Evolutionary conservation across 805 yeast genomes (phyloP).

Genomic region (Pichia scutulata): DNA sequence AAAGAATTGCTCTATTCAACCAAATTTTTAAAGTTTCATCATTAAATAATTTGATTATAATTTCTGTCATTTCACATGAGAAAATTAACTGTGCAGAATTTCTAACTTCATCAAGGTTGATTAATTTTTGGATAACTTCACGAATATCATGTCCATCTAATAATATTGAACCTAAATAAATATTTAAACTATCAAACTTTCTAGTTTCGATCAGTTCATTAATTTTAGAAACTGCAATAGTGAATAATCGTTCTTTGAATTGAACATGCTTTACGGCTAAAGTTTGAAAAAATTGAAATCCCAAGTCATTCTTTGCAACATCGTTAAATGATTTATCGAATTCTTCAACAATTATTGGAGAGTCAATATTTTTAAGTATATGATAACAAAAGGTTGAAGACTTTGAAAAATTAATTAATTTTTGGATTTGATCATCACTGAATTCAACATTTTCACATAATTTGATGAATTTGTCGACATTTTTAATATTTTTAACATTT

Average conservation of each 20-base stretch:
- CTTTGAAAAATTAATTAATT: neutral
- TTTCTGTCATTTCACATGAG: conserved; percentile 19
- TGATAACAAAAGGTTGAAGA: neutral
- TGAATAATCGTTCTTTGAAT: neutral
- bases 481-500: neutral
- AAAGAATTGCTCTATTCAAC: conserved; percentile 51
- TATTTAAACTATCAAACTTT: conserved; percentile 4
- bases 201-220: conserved; percentile 3
- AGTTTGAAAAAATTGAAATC: conserved; percentile 10
- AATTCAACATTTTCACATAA: conserved; percentile 1
- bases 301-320: neutral
- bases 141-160: neutral
- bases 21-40: conserved; percentile 36
- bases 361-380: neutral
- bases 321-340: neutral
- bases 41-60: conserved; percentile 6
- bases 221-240: conserved; percentile 8
- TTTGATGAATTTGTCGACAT: neutral
- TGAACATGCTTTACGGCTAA: neutral
- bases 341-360: neutral
- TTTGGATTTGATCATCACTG: neutral
- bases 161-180: conserved; percentile 11
- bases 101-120: conserved; percentile 24
- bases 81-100: conserved; percentile 26
- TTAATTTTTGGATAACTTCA: conserved; percentile 10